These are phyloP conservation scores for Pseudogymnoascus sp. DNA, from an alignment of 2,329 filamentous ascomycete genomes.

Conservation along the genomic window DNA sequence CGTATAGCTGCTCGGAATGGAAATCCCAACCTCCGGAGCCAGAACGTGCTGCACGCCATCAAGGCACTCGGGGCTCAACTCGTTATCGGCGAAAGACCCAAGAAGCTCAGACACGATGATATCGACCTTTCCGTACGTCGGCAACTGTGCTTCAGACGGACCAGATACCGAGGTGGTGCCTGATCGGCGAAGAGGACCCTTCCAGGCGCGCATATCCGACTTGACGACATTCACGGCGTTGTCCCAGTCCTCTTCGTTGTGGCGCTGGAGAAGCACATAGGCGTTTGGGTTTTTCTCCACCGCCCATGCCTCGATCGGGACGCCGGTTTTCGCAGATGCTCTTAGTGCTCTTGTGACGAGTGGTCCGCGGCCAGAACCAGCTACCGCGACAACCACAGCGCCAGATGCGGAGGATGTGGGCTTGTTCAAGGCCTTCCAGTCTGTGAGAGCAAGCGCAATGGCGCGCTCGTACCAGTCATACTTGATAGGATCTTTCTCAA, in stretches of 20 bases:
- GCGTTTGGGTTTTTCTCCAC: constrained; percentile 98
- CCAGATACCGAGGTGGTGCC: constrained; percentile 26
- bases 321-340: constrained; percentile 67
- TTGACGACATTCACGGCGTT: constrained; percentile 79
- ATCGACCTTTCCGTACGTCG: constrained; percentile 63
- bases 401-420: constrained; percentile 65
- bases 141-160: constrained; percentile 33
- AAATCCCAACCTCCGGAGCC: constrained; percentile 71
- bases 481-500: constrained; percentile 96
- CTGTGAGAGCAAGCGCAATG: constrained; percentile 68
- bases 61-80: constrained; percentile 90
- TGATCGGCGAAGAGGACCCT: constrained; percentile 57
- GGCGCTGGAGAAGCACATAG: constrained; percentile 81
- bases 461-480: constrained; percentile 93
- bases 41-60: constrained; percentile 92
- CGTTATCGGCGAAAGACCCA: constrained; percentile 93
- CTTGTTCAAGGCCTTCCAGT: constrained; percentile 67
- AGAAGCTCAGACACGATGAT: constrained; percentile 91
- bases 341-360: constrained; percentile 79
- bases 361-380: constrained; percentile 85
- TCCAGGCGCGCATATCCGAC: constrained; percentile 96
- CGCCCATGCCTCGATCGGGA: constrained; percentile 79
- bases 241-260: constrained; percentile 76
- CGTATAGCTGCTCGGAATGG: constrained; percentile 87
- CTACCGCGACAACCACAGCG: constrained; percentile 78